phyloP scores from a whole-genome alignment of 2,329 filamentous ascomycete species.

The Capronia americana region DNA sequence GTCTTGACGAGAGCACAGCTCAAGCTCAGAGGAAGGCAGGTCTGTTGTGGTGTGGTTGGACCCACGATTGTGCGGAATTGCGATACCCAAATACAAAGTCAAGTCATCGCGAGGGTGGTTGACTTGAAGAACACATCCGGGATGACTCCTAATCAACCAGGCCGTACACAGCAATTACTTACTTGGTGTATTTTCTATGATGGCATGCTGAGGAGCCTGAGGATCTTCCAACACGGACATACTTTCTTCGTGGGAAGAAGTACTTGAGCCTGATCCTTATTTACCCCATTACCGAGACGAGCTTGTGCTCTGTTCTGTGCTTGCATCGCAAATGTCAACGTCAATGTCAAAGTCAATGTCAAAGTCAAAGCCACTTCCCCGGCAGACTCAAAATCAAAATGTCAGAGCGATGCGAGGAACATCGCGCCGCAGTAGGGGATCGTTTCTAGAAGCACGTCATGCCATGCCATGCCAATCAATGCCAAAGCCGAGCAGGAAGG shows the following conservation, averaged over 20 bases:
- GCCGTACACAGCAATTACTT: neutral
- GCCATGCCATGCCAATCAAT: too few relatives aligned
- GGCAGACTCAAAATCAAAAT: neutral
- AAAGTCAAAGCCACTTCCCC: neutral
- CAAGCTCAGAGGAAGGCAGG: neutral
- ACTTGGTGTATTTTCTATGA: neutral
- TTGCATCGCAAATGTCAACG: too few relatives aligned
- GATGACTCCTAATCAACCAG: neutral
- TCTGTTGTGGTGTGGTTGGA: neutral
- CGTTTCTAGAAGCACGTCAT: neutral
- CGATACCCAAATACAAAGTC: neutral
- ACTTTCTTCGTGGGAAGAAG: too few relatives aligned
- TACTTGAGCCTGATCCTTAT: neutral
- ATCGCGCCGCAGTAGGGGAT: neutral
- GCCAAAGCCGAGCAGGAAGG: too few relatives aligned
- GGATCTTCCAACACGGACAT: too few relatives aligned
- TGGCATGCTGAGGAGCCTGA: neutral
- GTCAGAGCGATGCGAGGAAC: neutral
- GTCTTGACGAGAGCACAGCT: neutral
- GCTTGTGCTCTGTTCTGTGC: neutral
- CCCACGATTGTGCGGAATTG: neutral
- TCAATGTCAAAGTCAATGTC: too few relatives aligned
- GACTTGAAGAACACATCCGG: neutral
- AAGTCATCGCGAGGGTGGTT: neutral
- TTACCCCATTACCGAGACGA: neutral